Base-by-base conservation (phyloP, 805 yeast species). In the Candida xiaguanensis region DNA sequence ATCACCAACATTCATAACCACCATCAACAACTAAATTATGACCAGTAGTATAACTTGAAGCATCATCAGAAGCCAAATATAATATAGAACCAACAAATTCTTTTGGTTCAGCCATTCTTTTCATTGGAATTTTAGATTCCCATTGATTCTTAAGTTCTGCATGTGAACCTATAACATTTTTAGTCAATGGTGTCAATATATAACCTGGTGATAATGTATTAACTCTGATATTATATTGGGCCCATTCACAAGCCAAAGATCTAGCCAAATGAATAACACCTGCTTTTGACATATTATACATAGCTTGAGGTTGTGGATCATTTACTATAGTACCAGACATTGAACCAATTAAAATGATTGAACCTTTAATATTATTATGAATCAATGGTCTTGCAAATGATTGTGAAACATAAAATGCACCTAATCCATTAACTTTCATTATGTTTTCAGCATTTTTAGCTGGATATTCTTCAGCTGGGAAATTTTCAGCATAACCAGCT, bases 1-100 rank as follows among this genome's bases (percentile, higher is more conserved):
- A 42, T 95, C 95, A 55, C 95, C 95, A 56, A n/a, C 88, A 81
- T 50, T 82, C 82, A 70, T 85, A 86, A 42, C 95, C 95, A 55
- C 95, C 95, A 56, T 86, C 95, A 41, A 84, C 91, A 22, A 82
- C 78, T 63, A 86, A 63, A 63, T 85, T 85, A 58, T 84, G 82
- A 54, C 95, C 95, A 12, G 95, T 85, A 42, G 91, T 84, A 71
- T 85, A 86, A 14, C 83, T 72, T 26, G 85, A 75, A 7, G 91
- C 93, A 34, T 77, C 51, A 41, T 77, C 76, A 27, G 85, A 74
- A 18, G 90, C 80, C 67, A 85, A 72, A 70, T 82, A 86, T 46
- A 86, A 65, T 41, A 83, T 71, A 25, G 86, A 73, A 28, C 95
- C 95, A 28, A 82, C 83, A 56, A 85, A 83, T 63, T 85, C 95